Evolutionary conservation across 805 yeast species (phyloP), one percentile per base, ranked within the genome.

Genomic region (Candida yuanshanica): DNA sequence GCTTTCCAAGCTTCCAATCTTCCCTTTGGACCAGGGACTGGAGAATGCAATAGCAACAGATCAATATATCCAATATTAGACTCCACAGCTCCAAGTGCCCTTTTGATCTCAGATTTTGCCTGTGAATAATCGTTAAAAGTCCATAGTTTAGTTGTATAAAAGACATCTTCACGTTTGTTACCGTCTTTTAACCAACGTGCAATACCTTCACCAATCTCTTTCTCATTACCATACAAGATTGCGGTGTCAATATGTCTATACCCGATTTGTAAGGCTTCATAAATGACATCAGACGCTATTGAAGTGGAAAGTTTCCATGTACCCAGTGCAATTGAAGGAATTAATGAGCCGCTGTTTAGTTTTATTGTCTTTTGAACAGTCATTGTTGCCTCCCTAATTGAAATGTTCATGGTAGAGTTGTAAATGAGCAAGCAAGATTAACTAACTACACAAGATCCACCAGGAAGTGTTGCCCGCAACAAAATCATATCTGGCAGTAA

Each of bases 201-300:
- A 34, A 83, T 74, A 5, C 83, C 93, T 36, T 70, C 66, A 16
- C 78, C 79, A 5, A 77, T 77, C 48, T 79, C 83, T 13, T 48
- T 48, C 56, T 83, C 87, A 62, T 85, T 85, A 10, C 65, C 63
- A 63, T 86, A 86, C n/a, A 60, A 59, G 9, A 71, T 77, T 7
- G 95, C 95, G 16, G 81, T 66, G 55, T 86, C 93, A 44, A 85
- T 64, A 53, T 81, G 91, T 49, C 93, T 72, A 58, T 82, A 85
- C 0, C 95, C 95, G 12, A 58, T 64, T 24, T 68, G 60, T 44
- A 85, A 68, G 1, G 90, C 93, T 23, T 68, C 56, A 49, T 72
- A 67, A 0, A 79, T 81, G 21, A 77, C 53, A 0, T 66, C 61
- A 4, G 59, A 44, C 1, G 81, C 66, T 8, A 63, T 62, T 1